Evolutionary conservation across 2,329 filamentous ascomycete species (phyloP).

Genomic region (Magnaporthiopsis rhizophila): DNA sequence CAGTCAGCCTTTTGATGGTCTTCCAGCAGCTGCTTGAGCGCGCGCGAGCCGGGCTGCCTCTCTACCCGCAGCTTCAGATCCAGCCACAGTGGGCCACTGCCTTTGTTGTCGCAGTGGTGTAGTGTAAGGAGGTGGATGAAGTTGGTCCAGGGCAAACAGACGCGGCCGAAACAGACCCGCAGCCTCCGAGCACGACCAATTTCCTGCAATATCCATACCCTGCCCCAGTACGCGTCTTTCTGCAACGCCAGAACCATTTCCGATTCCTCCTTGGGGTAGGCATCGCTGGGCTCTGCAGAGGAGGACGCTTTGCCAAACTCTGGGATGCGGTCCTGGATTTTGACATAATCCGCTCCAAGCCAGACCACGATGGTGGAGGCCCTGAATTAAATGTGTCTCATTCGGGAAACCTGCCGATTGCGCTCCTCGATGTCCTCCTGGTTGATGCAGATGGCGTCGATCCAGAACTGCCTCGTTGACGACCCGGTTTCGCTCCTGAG

Average conservation of each 20-base stretch:
- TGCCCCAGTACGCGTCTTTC: background rate
- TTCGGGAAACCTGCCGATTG: slow-evolving; percentile 15
- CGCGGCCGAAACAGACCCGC: background rate
- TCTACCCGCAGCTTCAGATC: slow-evolving; percentile 12
- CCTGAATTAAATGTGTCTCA: slow-evolving; percentile 17
- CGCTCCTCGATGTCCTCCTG: slow-evolving; percentile 16
- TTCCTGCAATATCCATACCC: slow-evolving; percentile 1
- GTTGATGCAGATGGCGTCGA: slow-evolving; percentile 19
- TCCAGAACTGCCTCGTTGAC: slow-evolving; percentile 11
- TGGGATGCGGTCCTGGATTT: background rate
- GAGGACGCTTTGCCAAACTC: background rate
- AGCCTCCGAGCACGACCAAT: background rate
- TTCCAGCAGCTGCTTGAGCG: slow-evolving; percentile 15
- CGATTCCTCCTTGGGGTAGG: too few relatives aligned
- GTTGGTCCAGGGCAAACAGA: background rate
- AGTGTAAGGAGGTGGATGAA: background rate
- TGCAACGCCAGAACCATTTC: background rate
- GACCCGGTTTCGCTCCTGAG: slow-evolving; percentile 8
- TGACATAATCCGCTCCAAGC: slow-evolving; percentile 10
- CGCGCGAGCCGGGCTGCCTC: slow-evolving; percentile 11
- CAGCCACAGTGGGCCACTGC: slow-evolving; percentile 13
- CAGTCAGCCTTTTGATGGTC: slow-evolving; percentile 17
- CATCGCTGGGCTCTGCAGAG: too few relatives aligned
- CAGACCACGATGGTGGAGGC: slow-evolving; percentile 16
- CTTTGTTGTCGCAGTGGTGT: background rate